Conservation (phyloP, 345 rosid species). For the Excoecaria cochinchinensis region DNA sequence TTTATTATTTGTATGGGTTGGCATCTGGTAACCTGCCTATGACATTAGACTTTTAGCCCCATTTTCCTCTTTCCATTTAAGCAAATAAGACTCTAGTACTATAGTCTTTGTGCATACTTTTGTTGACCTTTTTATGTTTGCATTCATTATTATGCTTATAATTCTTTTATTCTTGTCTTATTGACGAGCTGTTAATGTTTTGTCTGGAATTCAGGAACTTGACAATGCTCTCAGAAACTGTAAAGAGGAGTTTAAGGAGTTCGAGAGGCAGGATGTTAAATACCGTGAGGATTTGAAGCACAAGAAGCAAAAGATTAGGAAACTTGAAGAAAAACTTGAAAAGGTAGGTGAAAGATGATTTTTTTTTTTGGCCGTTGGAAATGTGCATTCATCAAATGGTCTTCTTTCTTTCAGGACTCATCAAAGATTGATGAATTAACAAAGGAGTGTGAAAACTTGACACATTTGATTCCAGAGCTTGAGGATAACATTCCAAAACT, state of each 20-base stretch:
- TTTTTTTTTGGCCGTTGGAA: constrained; percentile 16
- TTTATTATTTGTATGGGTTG: constrained; percentile 14
- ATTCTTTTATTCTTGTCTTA: background rate
- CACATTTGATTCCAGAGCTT: constrained; percentile 68
- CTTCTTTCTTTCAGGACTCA: constrained; percentile 55
- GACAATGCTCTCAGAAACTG: constrained; percentile 58
- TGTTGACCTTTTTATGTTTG: background rate
- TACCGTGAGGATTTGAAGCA: constrained; percentile 89
- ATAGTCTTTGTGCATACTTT: background rate
- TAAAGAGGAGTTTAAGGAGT: constrained; percentile 92
- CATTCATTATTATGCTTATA: background rate
- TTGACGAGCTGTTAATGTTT: constrained; percentile 5
- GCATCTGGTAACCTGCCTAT: background rate
- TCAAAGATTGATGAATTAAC: constrained; percentile 56
- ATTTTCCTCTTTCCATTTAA: background rate
- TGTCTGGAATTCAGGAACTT: constrained; percentile 56
- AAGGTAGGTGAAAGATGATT: constrained; percentile 49
- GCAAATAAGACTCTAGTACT: background rate
- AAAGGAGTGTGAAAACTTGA: constrained; percentile 67
- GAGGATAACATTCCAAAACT: constrained; percentile 72
- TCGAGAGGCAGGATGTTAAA: constrained; percentile 94
- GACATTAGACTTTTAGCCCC: background rate
- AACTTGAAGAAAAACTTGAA: constrained; percentile 78
- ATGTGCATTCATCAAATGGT: constrained; percentile 26
- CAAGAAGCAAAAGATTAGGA: constrained; percentile 91